These are phyloP conservation scores for Tardiomyces depauwii DNA, from an alignment of 1,139 yeast genomes.

Conservation along the genomic window DNA sequence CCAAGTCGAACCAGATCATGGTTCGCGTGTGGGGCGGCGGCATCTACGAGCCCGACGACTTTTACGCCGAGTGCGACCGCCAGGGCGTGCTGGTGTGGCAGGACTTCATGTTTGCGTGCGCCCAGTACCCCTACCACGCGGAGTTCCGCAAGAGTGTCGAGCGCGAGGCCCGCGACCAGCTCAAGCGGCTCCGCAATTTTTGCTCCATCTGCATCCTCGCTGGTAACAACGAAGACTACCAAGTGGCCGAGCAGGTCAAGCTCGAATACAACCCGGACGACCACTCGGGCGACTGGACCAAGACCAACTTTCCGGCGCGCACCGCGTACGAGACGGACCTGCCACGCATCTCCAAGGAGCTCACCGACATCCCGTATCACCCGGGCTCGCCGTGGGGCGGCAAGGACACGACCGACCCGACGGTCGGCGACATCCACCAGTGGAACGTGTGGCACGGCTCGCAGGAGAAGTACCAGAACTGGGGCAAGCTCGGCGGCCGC, in stretches of 20 bases:
- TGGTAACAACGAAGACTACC: slow-evolving; percentile 14
- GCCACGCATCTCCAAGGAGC: slow-evolving; percentile 16
- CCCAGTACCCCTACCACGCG: slow-evolving; percentile 32
- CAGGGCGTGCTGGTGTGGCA: slow-evolving; percentile 39
- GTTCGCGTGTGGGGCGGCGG: slow-evolving; percentile 44
- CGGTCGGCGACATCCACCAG: slow-evolving; percentile 36
- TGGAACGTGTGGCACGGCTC: slow-evolving; percentile 42
- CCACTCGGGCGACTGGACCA: slow-evolving; percentile 6
- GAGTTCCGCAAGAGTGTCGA: slow-evolving; percentile 24
- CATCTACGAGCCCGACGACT: slow-evolving; percentile 31
- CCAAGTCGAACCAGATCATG: slow-evolving; percentile 34
- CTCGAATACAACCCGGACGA: slow-evolving; percentile 8
- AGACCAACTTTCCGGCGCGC: slow-evolving; percentile 12
- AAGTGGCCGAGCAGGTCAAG: slow-evolving; percentile 8
- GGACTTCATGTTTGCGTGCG: slow-evolving; percentile 45
- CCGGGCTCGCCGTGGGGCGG: slow-evolving; percentile 37
- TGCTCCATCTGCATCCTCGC: slow-evolving; percentile 15
- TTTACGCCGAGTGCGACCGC: slow-evolving; percentile 35
- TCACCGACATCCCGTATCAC: slow-evolving; percentile 23
- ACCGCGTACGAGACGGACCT: slow-evolving; percentile 28
- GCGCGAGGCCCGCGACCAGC: slow-evolving; percentile 28
- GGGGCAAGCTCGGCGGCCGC: slow-evolving; percentile 32
- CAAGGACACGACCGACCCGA: slow-evolving; percentile 23
- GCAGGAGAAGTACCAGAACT: slow-evolving; percentile 34
- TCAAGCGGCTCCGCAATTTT: slow-evolving; percentile 30